A percentile compares a stretch with the other conserved stretches of the same genome.
Conservation (phyloP, 2,329 filamentous ascomycete genomes). For the Aspergillus chevalieri region DNA sequence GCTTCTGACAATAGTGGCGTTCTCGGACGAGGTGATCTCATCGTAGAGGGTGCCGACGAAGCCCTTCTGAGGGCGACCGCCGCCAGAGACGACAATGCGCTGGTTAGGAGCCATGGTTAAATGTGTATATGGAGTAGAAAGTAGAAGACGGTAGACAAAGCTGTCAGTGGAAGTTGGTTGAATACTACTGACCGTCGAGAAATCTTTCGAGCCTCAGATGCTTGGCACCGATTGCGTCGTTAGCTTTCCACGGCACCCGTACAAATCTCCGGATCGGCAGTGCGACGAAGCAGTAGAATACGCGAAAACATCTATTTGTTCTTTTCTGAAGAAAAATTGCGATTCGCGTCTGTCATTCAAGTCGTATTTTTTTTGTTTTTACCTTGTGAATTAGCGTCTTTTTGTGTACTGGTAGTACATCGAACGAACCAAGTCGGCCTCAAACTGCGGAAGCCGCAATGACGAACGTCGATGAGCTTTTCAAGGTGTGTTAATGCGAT, state of each 20-base stretch:
- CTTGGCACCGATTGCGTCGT: conserved; percentile 28
- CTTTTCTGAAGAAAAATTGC: neutral
- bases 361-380: neutral
- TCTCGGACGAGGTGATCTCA: conserved; percentile 60
- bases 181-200: conserved; percentile 15
- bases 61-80: conserved; percentile 39
- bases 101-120: conserved; percentile 59
- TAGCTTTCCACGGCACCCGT: conserved; percentile 25
- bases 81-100: conserved; percentile 48
- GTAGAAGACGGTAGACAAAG: neutral
- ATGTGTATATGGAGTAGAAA: conserved; percentile 4
- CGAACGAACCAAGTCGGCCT: neutral
- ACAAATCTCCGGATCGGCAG: conserved; percentile 15
- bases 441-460: conserved; percentile 12
- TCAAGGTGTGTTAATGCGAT: conserved; percentile 39
- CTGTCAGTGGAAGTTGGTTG: neutral
- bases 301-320: neutral
- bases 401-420: neutral
- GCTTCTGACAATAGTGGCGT: conserved; percentile 62
- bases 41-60: conserved; percentile 56
- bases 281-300: conserved; percentile 2
- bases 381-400: neutral
- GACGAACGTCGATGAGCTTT: conserved; percentile 59
- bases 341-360: neutral
- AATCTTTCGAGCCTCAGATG: conserved; percentile 24